A percentile compares a stretch with the other conserved stretches of the same genome.
Evolutionary conservation across 192 early-diverging fungal species (phyloP).

Genomic region (Coemansia sp.): DNA sequence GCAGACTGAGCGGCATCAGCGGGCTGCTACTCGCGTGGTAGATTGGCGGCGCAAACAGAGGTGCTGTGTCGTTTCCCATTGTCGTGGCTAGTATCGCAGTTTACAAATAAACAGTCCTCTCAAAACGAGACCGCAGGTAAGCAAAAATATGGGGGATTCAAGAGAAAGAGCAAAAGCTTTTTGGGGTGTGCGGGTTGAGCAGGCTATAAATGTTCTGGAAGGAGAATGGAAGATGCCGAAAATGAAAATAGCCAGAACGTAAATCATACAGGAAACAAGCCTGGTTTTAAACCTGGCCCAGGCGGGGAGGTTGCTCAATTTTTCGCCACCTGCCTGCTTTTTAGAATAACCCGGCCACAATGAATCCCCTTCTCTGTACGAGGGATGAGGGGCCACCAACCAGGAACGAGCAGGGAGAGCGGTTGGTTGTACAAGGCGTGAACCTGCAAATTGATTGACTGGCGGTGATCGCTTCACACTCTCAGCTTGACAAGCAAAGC

Average conservation of each 20-base stretch:
- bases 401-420: no score
- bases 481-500: neutral
- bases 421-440: neutral
- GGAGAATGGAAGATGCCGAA: conserved; percentile 1
- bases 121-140: neutral
- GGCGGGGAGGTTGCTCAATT: no score
- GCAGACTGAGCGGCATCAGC: neutral
- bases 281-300: neutral
- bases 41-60: conserved; percentile 1
- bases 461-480: neutral
- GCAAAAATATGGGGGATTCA: neutral
- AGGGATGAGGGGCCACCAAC: neutral
- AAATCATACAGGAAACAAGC: neutral
- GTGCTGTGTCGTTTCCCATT: neutral
- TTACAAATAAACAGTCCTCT: neutral
- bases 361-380: neutral
- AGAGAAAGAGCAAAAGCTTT: neutral
- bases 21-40: conserved; percentile 9
- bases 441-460: neutral
- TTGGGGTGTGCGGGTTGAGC: no score
- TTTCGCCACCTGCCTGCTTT: no score
- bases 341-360: neutral
- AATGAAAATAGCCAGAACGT: neutral
- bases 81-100: neutral
- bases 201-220: conserved; percentile 1